A percentile compares a stretch with the other conserved stretches of the same genome.
phyloP scores from a whole-genome alignment of 2,329 filamentous ascomycete species.

The Fusarium sp. region DNA sequence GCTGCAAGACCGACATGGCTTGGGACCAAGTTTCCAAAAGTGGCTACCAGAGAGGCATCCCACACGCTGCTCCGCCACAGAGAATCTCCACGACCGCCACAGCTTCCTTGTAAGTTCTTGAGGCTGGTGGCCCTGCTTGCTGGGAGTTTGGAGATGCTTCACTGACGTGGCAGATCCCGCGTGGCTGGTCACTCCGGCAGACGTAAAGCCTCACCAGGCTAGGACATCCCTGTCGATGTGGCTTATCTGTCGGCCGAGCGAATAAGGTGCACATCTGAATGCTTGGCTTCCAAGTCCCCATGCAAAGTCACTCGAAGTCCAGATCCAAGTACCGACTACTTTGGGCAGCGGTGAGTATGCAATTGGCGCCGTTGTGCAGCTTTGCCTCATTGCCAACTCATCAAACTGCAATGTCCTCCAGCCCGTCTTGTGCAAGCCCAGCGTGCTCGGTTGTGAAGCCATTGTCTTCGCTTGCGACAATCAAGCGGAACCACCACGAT shows the following conservation, averaged over 20 bases:
- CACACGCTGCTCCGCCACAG: conserved; percentile 58
- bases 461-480: conserved; percentile 32
- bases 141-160: conserved; percentile 20
- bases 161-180: conserved; percentile 61
- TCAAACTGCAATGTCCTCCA: conserved; percentile 44
- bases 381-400: conserved; percentile 51
- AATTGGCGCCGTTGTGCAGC: conserved; percentile 36
- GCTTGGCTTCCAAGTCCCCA: conserved; percentile 36
- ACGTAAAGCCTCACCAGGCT: conserved; percentile 36
- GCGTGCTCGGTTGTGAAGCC: conserved; percentile 20
- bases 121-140: conserved; percentile 54
- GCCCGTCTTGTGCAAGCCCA: conserved; percentile 42
- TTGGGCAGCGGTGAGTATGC: conserved; percentile 45
- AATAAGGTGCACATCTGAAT: conserved; percentile 31
- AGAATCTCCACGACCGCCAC: conserved; percentile 39
- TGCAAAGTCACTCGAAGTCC: conserved; percentile 50
- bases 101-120: conserved; percentile 45
- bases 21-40: conserved; percentile 43
- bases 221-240: conserved; percentile 39
- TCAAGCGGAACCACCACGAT: conserved; percentile 24
- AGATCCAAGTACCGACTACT: conserved; percentile 51
- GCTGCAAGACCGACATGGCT: conserved; percentile 37
- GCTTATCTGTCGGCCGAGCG: conserved; percentile 41
- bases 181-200: conserved; percentile 51
- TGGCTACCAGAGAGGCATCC: conserved; percentile 49